These are phyloP conservation scores for Xylariaceae sp. DNA, from an alignment of 2,329 filamentous ascomycete genomes.

Conservation along the genomic window DNA sequence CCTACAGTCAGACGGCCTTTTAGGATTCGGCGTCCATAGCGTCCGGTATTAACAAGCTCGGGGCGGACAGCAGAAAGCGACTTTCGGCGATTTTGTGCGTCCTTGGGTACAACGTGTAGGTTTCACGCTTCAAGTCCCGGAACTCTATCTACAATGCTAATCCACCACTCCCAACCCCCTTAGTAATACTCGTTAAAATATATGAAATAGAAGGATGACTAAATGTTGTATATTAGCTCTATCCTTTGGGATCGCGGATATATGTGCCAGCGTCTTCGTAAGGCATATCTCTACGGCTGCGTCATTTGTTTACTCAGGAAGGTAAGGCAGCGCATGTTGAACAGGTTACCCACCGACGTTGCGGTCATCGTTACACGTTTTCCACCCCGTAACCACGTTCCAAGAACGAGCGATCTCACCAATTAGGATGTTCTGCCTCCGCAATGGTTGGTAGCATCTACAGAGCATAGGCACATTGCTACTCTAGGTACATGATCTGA, in stretches of 20 bases:
- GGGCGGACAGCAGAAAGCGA: neutral
- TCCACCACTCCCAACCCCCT: no score
- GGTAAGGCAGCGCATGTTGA: neutral
- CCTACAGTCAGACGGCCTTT: neutral
- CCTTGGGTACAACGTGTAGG: neutral
- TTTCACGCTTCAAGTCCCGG: neutral
- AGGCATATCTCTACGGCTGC: neutral
- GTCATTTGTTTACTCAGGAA: neutral
- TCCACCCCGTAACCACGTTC: neutral
- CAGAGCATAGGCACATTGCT: neutral
- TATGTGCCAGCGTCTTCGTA: neutral
- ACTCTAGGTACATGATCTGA: neutral
- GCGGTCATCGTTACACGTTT: conserved; percentile 9
- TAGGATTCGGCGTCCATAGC: neutral
- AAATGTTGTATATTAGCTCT: neutral
- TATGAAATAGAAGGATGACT: neutral
- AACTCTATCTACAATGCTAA: no score
- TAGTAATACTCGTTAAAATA: no score
- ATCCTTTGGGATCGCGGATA: neutral
- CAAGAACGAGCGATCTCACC: conserved; percentile 1
- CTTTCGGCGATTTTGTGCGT: no score
- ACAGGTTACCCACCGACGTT: neutral
- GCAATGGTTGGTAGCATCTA: neutral
- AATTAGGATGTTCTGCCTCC: neutral
- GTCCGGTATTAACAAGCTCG: neutral